Evolutionary conservation across 2,329 filamentous ascomycete species (phyloP).

Genomic region (Mollisiaceae sp.): DNA sequence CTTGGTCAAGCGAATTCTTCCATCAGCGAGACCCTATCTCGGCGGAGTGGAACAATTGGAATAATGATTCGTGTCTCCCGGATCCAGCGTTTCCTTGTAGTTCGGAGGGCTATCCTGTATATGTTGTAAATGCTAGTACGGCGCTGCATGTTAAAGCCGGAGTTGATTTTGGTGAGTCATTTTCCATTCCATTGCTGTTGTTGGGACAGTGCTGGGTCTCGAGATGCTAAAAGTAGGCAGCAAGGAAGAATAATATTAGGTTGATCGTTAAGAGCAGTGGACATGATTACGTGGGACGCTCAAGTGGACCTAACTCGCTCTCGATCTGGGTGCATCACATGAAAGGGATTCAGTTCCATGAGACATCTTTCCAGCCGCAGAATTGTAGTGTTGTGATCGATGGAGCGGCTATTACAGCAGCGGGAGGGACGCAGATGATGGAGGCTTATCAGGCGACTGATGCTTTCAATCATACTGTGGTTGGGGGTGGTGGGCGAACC

Average conservation of each 20-base stretch:
- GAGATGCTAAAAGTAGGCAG: background rate
- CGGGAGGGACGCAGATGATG: slow-evolving; percentile 16
- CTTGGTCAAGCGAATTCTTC: background rate
- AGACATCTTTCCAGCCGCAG: background rate
- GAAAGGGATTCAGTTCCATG: slow-evolving; percentile 8
- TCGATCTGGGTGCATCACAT: slow-evolving; percentile 30
- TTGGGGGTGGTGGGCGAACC: slow-evolving; percentile 12
- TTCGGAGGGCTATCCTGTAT: slow-evolving; percentile 38
- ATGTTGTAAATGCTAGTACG: slow-evolving; percentile 43
- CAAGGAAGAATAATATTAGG: slow-evolving; percentile 22
- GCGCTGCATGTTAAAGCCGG: slow-evolving; percentile 39
- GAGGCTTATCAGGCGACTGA: slow-evolving; percentile 7
- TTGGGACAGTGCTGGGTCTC: slow-evolving; percentile 29
- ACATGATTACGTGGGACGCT: slow-evolving; percentile 22
- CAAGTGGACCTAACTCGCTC: slow-evolving; percentile 18
- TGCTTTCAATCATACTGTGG: slow-evolving; percentile 2
- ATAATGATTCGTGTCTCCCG: slow-evolving; percentile 45
- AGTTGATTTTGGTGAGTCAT: background rate
- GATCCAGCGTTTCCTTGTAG: slow-evolving; percentile 34
- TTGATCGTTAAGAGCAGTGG: slow-evolving; percentile 20
- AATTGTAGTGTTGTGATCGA: slow-evolving; percentile 14
- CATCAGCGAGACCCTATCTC: background rate
- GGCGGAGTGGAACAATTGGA: slow-evolving; percentile 36
- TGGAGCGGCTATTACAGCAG: slow-evolving; percentile 16
- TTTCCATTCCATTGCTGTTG: background rate